Conservation (phyloP, 108 stramenopile genomes). For the Nitzschia sp. region DNA sequence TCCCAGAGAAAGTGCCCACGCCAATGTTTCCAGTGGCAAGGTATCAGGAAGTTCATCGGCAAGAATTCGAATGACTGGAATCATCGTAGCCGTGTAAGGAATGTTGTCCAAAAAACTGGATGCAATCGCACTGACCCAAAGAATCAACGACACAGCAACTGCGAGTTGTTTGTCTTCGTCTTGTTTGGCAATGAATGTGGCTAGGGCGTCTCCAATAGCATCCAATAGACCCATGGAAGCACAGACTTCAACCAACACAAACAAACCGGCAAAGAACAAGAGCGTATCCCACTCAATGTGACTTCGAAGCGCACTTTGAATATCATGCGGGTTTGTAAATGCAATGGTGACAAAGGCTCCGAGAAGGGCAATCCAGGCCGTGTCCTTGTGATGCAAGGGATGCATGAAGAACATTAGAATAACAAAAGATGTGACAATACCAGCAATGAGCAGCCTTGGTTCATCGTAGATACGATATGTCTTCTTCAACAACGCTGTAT, state of each 20-base stretch:
- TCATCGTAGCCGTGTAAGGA: constrained; percentile 73
- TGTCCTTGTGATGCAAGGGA: constrained; percentile 70
- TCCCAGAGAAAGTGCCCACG: constrained; percentile 62
- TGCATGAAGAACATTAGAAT: constrained; percentile 69
- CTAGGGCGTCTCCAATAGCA: constrained; percentile 49
- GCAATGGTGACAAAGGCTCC: constrained; percentile 62
- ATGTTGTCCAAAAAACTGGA: constrained; percentile 50
- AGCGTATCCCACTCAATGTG: constrained; percentile 73
- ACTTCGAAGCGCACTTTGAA: constrained; percentile 59
- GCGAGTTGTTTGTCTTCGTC: constrained; percentile 43
- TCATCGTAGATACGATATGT: constrained; percentile 58
- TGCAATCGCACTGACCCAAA: constrained; percentile 65
- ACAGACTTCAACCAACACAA: constrained; percentile 66
- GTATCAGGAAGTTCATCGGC: constrained; percentile 47
- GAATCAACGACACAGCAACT: constrained; percentile 54
- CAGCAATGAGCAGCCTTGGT: constrained; percentile 47
- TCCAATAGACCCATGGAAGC: constrained; percentile 62
- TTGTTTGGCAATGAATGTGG: constrained; percentile 43
- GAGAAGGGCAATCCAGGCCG: constrained; percentile 63
- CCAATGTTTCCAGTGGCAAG: constrained; percentile 51
- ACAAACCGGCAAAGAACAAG: constrained; percentile 63
- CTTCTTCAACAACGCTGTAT: constrained; percentile 42
- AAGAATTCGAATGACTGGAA: constrained; percentile 54
- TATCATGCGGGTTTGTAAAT: constrained; percentile 67
- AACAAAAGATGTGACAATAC: constrained; percentile 47